These are phyloP conservation scores for Epichloe sibirici DNA, from an alignment of 2,329 filamentous ascomycete genomes.

Conservation along the genomic window DNA sequence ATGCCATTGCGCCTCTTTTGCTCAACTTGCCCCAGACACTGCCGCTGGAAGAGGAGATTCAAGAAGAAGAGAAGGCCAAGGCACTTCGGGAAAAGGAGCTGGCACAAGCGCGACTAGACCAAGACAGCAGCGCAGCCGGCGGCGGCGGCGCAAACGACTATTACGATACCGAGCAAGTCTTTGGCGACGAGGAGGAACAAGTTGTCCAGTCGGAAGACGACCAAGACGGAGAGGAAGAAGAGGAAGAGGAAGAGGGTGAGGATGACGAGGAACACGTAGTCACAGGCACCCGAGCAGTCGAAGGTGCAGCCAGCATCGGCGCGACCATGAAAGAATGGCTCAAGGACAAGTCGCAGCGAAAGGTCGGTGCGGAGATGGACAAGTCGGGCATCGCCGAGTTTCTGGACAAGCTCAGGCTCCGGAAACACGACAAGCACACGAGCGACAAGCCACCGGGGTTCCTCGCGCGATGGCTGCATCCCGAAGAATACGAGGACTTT, in stretches of 20 bases:
- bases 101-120: slow-evolving; percentile 12
- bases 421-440: slow-evolving; percentile 14
- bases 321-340: slow-evolving; percentile 21
- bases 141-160: slow-evolving; percentile 20
- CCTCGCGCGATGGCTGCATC: slow-evolving; percentile 59
- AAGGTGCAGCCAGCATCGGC: slow-evolving; percentile 25
- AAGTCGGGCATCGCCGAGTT: slow-evolving; percentile 17
- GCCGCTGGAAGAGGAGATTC: slow-evolving; percentile 39
- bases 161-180: slow-evolving; percentile 22
- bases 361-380: slow-evolving; percentile 14
- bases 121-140: slow-evolving; percentile 4
- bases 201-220: slow-evolving; percentile 15
- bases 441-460: slow-evolving; percentile 31
- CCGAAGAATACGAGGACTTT: slow-evolving; percentile 67
- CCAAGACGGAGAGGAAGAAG: slow-evolving; percentile 14
- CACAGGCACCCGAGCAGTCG: slow-evolving; percentile 21
- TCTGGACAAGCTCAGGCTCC: slow-evolving; percentile 16
- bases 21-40: slow-evolving; percentile 69
- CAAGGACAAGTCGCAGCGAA: slow-evolving; percentile 25
- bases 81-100: slow-evolving; percentile 16
- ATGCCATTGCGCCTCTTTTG: slow-evolving; percentile 63
- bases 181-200: slow-evolving; percentile 23
- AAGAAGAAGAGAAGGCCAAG: slow-evolving; percentile 35
- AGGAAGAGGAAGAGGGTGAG: slow-evolving; percentile 13
- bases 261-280: slow-evolving; percentile 15